Evolutionary conservation across 1,284 basidiomycete genomes (phyloP).

Genomic region (Schizopora paradoxa): DNA sequence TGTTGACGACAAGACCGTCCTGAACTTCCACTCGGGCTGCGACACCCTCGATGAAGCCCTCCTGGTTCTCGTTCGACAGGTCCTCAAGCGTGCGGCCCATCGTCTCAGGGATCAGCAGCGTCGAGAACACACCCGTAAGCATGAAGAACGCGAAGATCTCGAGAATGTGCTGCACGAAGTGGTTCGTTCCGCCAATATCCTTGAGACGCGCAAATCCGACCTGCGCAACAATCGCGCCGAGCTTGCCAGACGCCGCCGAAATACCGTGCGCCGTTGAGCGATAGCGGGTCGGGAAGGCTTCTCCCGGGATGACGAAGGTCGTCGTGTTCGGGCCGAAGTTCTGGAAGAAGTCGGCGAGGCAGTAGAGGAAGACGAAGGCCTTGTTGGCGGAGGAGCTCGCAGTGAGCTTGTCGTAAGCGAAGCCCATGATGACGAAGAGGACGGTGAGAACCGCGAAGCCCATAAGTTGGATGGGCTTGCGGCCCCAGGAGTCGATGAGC

Average conservation of each 20-base stretch:
- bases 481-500: slow-evolving; percentile 47
- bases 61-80: slow-evolving; percentile 46
- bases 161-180: slow-evolving; percentile 36
- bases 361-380: slow-evolving; percentile 59
- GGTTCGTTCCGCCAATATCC: slow-evolving; percentile 44
- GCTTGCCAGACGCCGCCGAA: slow-evolving; percentile 61
- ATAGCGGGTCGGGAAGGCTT: slow-evolving; percentile 73
- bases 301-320: slow-evolving; percentile 66
- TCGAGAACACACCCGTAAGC: slow-evolving; percentile 55
- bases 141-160: slow-evolving; percentile 56
- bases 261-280: slow-evolving; percentile 69
- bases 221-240: slow-evolving; percentile 66
- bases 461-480: slow-evolving; percentile 52
- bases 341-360: slow-evolving; percentile 51
- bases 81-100: slow-evolving; percentile 54
- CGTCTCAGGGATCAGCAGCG: slow-evolving; percentile 59
- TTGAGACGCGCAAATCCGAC: slow-evolving; percentile 48
- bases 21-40: slow-evolving; percentile 1
- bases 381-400: slow-evolving; percentile 32
- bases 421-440: slow-evolving; percentile 48
- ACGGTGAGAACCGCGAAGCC: slow-evolving; percentile 52
- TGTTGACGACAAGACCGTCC: background rate
- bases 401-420: slow-evolving; percentile 52
- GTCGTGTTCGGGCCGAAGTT: slow-evolving; percentile 72
- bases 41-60: slow-evolving; percentile 35